These are phyloP conservation scores for Trichoderma harzianum DNA, from an alignment of 2,329 filamentous ascomycete species.

Conservation along the genomic window DNA sequence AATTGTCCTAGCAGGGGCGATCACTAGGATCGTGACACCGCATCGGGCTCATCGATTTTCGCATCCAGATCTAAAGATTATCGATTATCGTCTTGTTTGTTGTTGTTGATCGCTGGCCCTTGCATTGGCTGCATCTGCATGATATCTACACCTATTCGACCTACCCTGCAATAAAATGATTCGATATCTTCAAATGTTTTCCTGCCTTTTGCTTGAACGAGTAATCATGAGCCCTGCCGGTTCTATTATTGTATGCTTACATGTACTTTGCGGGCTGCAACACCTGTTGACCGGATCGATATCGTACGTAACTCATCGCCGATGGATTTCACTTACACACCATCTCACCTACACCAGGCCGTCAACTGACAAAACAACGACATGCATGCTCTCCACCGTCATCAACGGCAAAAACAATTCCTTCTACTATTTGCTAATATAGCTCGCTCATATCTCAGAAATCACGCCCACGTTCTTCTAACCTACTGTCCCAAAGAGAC, in stretches of 20 bases:
- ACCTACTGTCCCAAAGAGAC: not conserved
- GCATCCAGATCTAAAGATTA: not conserved
- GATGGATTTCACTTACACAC: not conserved
- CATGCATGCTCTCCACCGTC: not conserved
- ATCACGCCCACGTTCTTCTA: not conserved
- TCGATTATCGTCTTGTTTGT: not conserved
- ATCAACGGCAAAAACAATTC: not conserved
- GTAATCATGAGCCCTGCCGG: not conserved
- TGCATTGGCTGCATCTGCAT: not conserved
- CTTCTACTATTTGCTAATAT: not conserved
- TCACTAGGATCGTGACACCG: not conserved
- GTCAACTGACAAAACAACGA: not conserved
- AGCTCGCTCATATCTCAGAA: not conserved
- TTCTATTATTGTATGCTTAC: not conserved
- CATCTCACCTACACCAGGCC: not conserved
- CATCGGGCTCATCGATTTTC: not conserved
- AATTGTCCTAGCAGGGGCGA: not conserved
- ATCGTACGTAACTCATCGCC: not conserved
- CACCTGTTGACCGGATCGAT: not conserved
- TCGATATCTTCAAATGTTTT: not conserved
- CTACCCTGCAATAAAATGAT: not conserved
- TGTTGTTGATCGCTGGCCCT: not conserved
- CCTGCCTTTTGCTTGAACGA: not conserved
- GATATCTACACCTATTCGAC: not conserved
- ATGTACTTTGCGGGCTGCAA: not conserved